These are phyloP conservation scores for Xylaria sp. DNA, from an alignment of 2,329 filamentous ascomycete species.

Conservation along the genomic window DNA sequence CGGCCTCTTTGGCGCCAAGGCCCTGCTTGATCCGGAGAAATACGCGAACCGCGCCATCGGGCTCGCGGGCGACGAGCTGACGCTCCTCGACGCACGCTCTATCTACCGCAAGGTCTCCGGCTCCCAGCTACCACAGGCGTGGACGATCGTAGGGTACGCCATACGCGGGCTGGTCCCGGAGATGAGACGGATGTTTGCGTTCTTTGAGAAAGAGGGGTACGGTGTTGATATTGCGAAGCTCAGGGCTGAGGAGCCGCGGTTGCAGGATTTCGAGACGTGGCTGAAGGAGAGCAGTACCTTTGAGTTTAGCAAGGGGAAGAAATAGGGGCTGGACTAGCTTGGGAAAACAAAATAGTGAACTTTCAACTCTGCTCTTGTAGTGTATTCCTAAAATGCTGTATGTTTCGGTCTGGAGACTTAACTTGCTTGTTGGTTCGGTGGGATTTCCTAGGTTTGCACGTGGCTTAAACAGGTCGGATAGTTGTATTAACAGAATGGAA, in stretches of 20 bases:
- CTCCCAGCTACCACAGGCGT: conserved; percentile 50
- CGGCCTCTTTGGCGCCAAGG: conserved; percentile 52
- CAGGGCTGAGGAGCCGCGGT: conserved; percentile 45
- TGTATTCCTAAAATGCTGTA: not conserved
- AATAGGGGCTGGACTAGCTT: not conserved
- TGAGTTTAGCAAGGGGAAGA: conserved; percentile 33
- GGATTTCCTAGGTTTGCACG: not conserved
- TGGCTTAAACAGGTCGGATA: not conserved
- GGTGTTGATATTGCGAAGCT: conserved; percentile 52
- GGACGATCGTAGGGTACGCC: conserved; percentile 47
- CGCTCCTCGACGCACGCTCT: conserved; percentile 49
- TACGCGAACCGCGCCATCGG: conserved; percentile 51
- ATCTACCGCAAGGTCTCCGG: conserved; percentile 45
- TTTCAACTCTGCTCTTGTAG: not conserved
- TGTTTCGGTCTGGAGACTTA: not conserved
- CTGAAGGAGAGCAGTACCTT: conserved; percentile 52
- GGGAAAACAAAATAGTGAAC: too few species aligned
- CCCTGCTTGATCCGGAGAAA: conserved; percentile 45
- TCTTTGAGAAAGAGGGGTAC: conserved; percentile 55
- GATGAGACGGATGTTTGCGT: conserved; percentile 53
- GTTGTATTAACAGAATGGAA: not conserved
- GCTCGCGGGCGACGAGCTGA: conserved; percentile 52
- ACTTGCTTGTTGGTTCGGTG: not conserved
- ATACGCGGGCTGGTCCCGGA: conserved; percentile 48
- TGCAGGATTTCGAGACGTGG: conserved; percentile 55